Evolutionary conservation across 371 early-diverging fungal species (phyloP), one percentile per base, ranked within the genome.

Genomic region (Dipsacomyces acuminosporus): DNA sequence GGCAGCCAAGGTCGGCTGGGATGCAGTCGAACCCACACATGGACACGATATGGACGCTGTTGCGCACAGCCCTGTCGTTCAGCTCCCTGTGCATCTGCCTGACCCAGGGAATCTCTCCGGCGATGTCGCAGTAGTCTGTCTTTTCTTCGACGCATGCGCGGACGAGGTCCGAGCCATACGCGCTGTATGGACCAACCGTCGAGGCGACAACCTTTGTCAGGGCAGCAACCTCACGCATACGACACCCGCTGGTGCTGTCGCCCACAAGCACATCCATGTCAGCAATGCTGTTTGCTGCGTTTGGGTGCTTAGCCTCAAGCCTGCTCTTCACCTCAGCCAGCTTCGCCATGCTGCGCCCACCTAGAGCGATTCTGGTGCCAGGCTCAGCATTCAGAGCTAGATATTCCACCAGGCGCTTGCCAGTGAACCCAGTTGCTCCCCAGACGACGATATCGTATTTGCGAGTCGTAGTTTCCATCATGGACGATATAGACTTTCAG

Each of bases 1-100:
- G 74, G 35, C 76, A 77, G 23, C 89, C 88, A 8, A 92, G 61
- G 54, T 91, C 91, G 15, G 86, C 80, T 0, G 91, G 90, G 9
- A 96, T 77, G 20, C 90, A 91, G 71, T 96, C 95, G 73, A 96
- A 94, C 0, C 96, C 96, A 72, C 93, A 93, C 4, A 80, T 74
- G 23, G 93, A 86, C 2, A 93, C 86, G 51, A 96, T 80, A 45
- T 82, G 73, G 5, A 88, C 79, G 22, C 80, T 74, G 23, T 81
- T 82, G 25, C 72, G 72, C 30, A 66, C 56, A 1, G 96, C 94
- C 46, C 79, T 55, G 2, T 86, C 77, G 52, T 87, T 78, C 59
- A 85, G 87, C 48, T 79, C 73, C 41, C 81, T 73, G 54, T 87
- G 82, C 52, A 89, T 82, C 2, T 79, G 49, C 45, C 80, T 76